Base-by-base conservation (phyloP, 192 early-diverging fungal genomes). In the Coemansia sp. region DNA sequence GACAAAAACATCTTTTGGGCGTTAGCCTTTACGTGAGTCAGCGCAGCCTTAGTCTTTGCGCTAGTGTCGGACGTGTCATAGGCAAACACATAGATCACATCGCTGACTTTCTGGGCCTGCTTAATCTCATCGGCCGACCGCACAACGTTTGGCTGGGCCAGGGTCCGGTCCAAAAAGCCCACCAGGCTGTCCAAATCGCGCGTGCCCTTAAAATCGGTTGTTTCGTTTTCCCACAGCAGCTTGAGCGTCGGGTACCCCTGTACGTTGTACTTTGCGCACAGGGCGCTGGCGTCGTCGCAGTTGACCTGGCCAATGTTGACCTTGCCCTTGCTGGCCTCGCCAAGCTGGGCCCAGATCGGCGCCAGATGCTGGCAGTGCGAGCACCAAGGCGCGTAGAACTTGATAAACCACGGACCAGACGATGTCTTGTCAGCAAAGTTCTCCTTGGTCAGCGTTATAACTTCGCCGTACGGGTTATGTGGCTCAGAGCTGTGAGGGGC, bases 371-470 rank as follows among this genome's bases (percentile, higher is more conserved):
- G 81, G 79, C 94, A 97, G 67, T 94, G 92, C 17, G 79, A 65
- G 61, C 91, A 93, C 90, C 89, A 92, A 8, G 92, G 92, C 15
- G 92, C 90, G 68, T 88, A 90, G 70, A 93, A 93, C 70, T 90
- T 81, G 26, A 94, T 56, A 52, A 94, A 88, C 92, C 92, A 94
- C 11, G 86, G 86, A 0, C 82, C 83, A 11, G 66, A 60, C 13
- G 81, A 72, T 10, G 81, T 81, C 42, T 63, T 50, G 36, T 67
- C 51, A 8, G 73, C 70, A 65, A 84, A 86, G 65, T 65, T 81
- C 50, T 61, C 73, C 18, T 48, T 33, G 40, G 79, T 82, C 33
- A 88, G 72, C n/a, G 54, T 61, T n/a, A 85, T 60, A 4, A 82
- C 77, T 38, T 74, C 62, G 63, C 87, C 87, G 9, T 65, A 21